Percentiles rank a stretch among this genome's conserved stretches.
Conservation (phyloP, 129 eudicot genomes). For the Sambucus nigra region DNA sequence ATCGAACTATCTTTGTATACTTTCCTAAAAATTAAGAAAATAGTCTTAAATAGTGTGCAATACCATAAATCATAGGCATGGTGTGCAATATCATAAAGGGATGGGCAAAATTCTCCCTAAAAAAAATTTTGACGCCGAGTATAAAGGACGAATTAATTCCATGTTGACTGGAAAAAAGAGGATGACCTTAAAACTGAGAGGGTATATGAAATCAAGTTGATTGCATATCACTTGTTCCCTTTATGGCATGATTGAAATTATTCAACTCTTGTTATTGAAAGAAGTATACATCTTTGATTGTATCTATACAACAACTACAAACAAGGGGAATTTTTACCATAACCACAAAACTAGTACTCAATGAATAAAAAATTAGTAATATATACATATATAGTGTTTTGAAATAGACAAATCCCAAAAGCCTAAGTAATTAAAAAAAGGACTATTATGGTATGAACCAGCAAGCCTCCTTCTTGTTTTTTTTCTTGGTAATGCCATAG, state of each 20-base stretch:
- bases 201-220: conserved; percentile 9
- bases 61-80: too few species aligned
- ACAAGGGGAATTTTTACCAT: conserved; percentile 3
- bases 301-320: conserved; percentile 71
- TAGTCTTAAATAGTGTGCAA: too few species aligned
- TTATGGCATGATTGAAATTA: conserved; percentile 46
- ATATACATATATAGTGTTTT: not conserved
- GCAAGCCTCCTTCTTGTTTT: conserved; percentile 91
- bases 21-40: too few species aligned
- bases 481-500: conserved; percentile 68
- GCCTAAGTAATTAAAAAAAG: not conserved
- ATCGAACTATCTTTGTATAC: too few species aligned
- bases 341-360: not conserved
- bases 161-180: not conserved
- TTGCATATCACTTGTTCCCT: conserved; percentile 23
- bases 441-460: conserved; percentile 24
- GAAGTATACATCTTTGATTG: conserved; percentile 72
- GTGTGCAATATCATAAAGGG: too few species aligned
- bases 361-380: too few species aligned
- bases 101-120: too few species aligned
- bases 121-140: too few species aligned
- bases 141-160: too few species aligned
- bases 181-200: conserved; percentile 12
- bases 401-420: not conserved
- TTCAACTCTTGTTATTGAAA: conserved; percentile 62